Conservation (phyloP, 2,329 filamentous ascomycete species). For the Stenocarpella maydis region DNA sequence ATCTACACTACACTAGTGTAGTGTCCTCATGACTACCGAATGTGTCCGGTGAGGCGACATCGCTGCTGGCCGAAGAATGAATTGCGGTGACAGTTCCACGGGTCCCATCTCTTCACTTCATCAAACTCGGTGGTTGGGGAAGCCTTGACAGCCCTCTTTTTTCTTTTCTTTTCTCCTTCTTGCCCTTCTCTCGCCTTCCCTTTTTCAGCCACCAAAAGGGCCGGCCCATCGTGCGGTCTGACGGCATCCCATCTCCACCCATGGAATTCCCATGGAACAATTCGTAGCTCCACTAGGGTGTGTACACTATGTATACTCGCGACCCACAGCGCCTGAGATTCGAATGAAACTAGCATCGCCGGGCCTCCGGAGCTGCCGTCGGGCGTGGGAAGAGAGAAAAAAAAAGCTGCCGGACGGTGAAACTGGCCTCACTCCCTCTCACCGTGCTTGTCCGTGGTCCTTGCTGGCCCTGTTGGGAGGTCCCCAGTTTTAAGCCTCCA, state of each 20-base stretch:
- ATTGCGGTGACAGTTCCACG: slow-evolving; percentile 20
- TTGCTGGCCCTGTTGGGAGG: slow-evolving; percentile 1
- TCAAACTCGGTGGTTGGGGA: slow-evolving; percentile 29
- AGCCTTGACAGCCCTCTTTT: slow-evolving; percentile 28
- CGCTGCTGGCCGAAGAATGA: slow-evolving; percentile 2
- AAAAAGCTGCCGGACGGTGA: slow-evolving; percentile 8
- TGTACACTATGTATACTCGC: no score
- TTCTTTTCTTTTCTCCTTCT: background rate
- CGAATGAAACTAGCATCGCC: slow-evolving; percentile 15
- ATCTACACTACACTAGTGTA: no score
- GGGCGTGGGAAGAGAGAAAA: background rate
- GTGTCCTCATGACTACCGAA: slow-evolving; percentile 6
- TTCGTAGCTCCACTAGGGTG: slow-evolving; percentile 29
- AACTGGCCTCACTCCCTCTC: slow-evolving; percentile 7
- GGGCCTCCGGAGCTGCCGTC: slow-evolving; percentile 28
- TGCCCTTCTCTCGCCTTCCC: background rate
- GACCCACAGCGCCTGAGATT: slow-evolving; percentile 29
- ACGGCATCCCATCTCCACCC: slow-evolving; percentile 30
- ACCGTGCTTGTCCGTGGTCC: slow-evolving; percentile 1
- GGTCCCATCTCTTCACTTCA: slow-evolving; percentile 24
- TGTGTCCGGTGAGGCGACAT: background rate
- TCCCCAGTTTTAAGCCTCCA: slow-evolving; percentile 25
- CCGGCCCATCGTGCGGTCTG: slow-evolving; percentile 25
- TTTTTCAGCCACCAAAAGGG: slow-evolving; percentile 8
- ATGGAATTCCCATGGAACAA: slow-evolving; percentile 36